These are phyloP conservation scores for Aspergillus conjunctus DNA, from an alignment of 495 filamentous ascomycete species.

Conservation along the genomic window DNA sequence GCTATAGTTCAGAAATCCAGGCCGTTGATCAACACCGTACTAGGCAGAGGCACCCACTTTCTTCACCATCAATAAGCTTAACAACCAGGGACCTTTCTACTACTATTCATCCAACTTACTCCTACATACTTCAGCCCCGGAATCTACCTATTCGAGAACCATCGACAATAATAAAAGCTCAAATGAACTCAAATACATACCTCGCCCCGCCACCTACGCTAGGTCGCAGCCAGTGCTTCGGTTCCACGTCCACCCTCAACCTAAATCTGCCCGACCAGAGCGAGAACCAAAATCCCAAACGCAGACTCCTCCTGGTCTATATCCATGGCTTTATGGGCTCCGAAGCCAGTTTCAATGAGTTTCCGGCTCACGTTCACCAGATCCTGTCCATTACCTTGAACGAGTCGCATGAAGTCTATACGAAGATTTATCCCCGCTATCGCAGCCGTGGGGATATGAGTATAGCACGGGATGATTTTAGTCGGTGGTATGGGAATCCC, in stretches of 20 bases:
- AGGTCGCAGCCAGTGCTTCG: neutral
- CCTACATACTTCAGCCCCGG: neutral
- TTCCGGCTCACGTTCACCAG: conserved; percentile 85
- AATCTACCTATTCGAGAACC: neutral
- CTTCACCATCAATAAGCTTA: too few species aligned
- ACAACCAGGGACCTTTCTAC: neutral
- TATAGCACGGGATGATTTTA: conserved; percentile 78
- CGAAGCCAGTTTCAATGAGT: conserved; percentile 82
- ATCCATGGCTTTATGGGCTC: conserved; percentile 94
- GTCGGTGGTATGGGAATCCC: conserved; percentile 60
- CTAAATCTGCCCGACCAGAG: conserved; percentile 1
- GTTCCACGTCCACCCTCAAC: conserved; percentile 2
- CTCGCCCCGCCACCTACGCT: neutral
- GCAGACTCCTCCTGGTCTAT: conserved; percentile 77
- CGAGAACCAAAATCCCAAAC: conserved; percentile 20
- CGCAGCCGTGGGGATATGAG: conserved; percentile 76
- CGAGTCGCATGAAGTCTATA: conserved; percentile 78
- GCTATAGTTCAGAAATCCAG: too few species aligned
- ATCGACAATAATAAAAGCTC: neutral
- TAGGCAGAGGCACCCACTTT: too few species aligned
- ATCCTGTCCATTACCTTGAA: conserved; percentile 66
- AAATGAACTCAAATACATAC: neutral
- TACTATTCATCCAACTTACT: neutral
- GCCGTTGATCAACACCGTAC: too few species aligned
- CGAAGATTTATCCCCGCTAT: conserved; percentile 91